Conservation (phyloP, 495 filamentous ascomycete genomes). For the Apiosordaria backusii region DNA sequence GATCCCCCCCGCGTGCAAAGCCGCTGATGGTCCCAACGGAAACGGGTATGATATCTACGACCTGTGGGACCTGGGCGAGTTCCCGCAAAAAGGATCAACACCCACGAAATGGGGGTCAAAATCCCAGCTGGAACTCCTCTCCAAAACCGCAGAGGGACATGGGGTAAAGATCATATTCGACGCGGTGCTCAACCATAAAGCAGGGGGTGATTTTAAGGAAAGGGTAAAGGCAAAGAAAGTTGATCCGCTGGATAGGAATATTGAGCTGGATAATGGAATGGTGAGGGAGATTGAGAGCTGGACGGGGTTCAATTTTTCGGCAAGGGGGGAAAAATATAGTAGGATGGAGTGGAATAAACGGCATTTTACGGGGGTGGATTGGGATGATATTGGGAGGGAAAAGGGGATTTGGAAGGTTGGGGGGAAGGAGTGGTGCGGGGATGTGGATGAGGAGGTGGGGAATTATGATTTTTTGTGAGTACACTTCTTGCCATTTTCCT, state of each 20-base stretch:
- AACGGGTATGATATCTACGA: slow-evolving; percentile 80
- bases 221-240: slow-evolving; percentile 56
- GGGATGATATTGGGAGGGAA: slow-evolving; percentile 52
- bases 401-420: slow-evolving; percentile 66
- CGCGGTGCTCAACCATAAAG: slow-evolving; percentile 75
- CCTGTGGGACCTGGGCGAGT: slow-evolving; percentile 78
- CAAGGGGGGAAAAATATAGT: slow-evolving; percentile 57
- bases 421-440: slow-evolving; percentile 56
- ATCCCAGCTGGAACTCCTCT: slow-evolving; percentile 54
- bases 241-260: slow-evolving; percentile 54
- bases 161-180: slow-evolving; percentile 66
- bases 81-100: slow-evolving; percentile 63
- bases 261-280: slow-evolving; percentile 41
- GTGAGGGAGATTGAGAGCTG: slow-evolving; percentile 62
- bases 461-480: slow-evolving; percentile 62
- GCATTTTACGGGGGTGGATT: slow-evolving; percentile 71
- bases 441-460: slow-evolving; percentile 64
- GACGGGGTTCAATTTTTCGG: slow-evolving; percentile 65
- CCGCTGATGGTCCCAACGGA: slow-evolving; percentile 49
- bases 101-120: slow-evolving; percentile 69
- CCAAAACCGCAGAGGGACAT: slow-evolving; percentile 42
- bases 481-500: not conserved
- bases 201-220: slow-evolving; percentile 62
- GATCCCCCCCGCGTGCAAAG: slow-evolving; percentile 76
- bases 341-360: slow-evolving; percentile 60